Base-by-base conservation (phyloP, 2,329 filamentous ascomycete genomes). In the Leptographium radiaticola region DNA sequence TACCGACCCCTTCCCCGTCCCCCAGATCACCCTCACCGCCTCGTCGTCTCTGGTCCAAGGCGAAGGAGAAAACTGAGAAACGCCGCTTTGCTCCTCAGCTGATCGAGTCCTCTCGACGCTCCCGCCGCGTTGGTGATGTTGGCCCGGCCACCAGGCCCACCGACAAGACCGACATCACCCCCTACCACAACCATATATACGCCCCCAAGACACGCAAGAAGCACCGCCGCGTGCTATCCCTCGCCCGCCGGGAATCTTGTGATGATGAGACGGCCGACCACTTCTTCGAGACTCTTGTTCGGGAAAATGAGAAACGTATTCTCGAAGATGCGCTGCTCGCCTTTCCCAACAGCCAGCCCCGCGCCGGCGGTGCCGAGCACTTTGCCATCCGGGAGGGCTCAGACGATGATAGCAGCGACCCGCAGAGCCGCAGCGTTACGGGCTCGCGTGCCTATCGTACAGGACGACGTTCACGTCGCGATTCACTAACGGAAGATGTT, bases 251-350 rank as follows among this genome's bases (percentile, higher is more conserved):
- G 72, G 74, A 89, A 76, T 79, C 77, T 55, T 84, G 86, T 58
- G 87, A 93, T 63, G 86, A 87, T 58, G 78, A 80, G 58, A 85
- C 87, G 60, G 81, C 85, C 51, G 81, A 83, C 40, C 90, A 90
- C 66, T 70, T 95, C 53, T 77, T 95, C 55, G 82, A 86, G 54
- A 73, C 95, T 55, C 87, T 89, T 45, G 87, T 87, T 51, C 84
- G 83, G 63, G 84, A 89, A 63, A 87, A 86, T 10, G 84, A 93
- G 65, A 81, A 83, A 63, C 85, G 91, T 65, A 73, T 96, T 58
- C 81, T 86, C 58, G 87, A 95, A 61, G 53, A 59, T 16, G 75
- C 84, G 49, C 75, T 89, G 64, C 83, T 83, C 42, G 87, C 85
- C 1, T 90, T 89, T 63, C 85, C 86, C 62, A 84, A 84, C 62